Evolutionary conservation across 2,329 filamentous ascomycete genomes (phyloP).

Genomic region (Orbilia oligospora): DNA sequence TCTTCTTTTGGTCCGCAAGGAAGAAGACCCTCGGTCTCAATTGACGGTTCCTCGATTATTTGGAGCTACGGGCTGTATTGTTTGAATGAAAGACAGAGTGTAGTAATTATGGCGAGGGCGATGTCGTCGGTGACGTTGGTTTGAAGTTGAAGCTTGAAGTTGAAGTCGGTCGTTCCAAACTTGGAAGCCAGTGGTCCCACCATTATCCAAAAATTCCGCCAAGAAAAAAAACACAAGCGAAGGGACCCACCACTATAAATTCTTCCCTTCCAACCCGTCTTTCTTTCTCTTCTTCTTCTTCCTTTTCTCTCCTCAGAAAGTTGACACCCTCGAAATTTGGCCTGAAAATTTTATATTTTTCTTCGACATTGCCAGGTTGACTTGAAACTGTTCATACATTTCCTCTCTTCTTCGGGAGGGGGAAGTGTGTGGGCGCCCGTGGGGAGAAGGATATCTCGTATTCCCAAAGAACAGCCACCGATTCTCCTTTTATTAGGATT

Average conservation of each 20-base stretch:
- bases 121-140: not conserved
- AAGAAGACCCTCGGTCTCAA: not conserved
- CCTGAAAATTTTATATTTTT: constrained; percentile 46
- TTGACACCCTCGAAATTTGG: constrained; percentile 62
- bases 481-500: constrained; percentile 27
- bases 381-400: constrained; percentile 19
- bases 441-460: constrained; percentile 60
- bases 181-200: constrained; percentile 32
- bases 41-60: not conserved
- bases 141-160: constrained; percentile 20
- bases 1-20: too few species aligned
- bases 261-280: constrained; percentile 10
- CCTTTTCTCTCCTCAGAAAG: constrained; percentile 60
- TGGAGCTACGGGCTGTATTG: too few species aligned
- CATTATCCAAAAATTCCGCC: constrained; percentile 8
- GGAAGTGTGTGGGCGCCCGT: constrained; percentile 31
- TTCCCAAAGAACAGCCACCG: constrained; percentile 61
- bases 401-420: not conserved
- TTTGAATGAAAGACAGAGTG: too few species aligned
- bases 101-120: not conserved
- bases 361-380: constrained; percentile 58
- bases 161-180: not conserved
- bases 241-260: constrained; percentile 42
- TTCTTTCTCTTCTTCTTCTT: constrained; percentile 37
- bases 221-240: constrained; percentile 27